Evolutionary conservation across 306 rosid genomes (phyloP).

Genomic region (Cicer judaicum): DNA sequence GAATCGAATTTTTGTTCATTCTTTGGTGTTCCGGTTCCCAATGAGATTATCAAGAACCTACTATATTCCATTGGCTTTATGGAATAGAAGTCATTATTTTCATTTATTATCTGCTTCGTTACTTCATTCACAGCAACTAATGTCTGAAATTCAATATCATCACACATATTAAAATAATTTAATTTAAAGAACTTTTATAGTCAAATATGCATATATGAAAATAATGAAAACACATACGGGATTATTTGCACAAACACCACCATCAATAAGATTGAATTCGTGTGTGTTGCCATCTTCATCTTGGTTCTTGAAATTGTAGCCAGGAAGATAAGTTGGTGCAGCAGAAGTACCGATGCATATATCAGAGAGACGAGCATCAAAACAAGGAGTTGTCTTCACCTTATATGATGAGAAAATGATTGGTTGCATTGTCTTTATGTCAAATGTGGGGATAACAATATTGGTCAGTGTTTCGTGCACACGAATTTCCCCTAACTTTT

Average conservation of each 20-base stretch:
- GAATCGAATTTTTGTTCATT: constrained; percentile 44
- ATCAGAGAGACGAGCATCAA: constrained; percentile 58
- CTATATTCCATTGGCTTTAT: constrained; percentile 47
- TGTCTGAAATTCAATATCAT: constrained; percentile 14
- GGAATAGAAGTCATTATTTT: constrained; percentile 43
- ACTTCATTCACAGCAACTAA: constrained; percentile 50
- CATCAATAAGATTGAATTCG: constrained; percentile 70
- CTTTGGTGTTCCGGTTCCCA: constrained; percentile 53
- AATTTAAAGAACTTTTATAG: no score
- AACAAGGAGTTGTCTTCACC: constrained; percentile 38
- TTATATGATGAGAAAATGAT: constrained; percentile 53
- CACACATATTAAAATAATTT: no score
- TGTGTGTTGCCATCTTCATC: constrained; percentile 30
- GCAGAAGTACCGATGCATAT: constrained; percentile 66
- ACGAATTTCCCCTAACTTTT: constrained; percentile 60
- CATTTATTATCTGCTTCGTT: constrained; percentile 34
- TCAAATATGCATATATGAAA: no score
- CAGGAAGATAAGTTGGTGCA: constrained; percentile 62
- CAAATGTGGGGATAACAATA: constrained; percentile 62
- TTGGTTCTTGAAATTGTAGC: constrained; percentile 50
- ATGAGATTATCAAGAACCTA: constrained; percentile 47
- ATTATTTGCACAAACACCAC: constrained; percentile 69
- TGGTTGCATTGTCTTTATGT: constrained; percentile 59
- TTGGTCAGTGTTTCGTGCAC: constrained; percentile 68
- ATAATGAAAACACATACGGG: constrained; percentile 44